Evolutionary conservation across 2,329 filamentous ascomycete species (phyloP).

Genomic region (Aspergillus japonicus): DNA sequence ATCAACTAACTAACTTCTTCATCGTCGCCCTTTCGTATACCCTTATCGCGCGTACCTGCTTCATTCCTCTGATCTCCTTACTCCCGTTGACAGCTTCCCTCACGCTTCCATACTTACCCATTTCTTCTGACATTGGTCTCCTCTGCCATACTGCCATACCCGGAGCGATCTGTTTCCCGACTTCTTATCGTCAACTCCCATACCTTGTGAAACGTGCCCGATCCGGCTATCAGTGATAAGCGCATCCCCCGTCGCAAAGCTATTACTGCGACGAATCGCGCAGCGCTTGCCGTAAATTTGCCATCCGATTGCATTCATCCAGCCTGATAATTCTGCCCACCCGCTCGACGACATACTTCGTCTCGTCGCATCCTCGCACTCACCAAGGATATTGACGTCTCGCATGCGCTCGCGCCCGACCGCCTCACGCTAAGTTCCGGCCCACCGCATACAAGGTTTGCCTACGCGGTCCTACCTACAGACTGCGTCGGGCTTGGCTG

Average conservation of each 20-base stretch:
- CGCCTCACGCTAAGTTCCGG: conserved; percentile 11
- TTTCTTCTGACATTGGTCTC: conserved; percentile 2
- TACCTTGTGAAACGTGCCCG: conserved; percentile 15
- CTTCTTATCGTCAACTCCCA: conserved; percentile 3
- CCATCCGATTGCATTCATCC: neutral
- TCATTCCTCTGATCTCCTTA: conserved; percentile 20
- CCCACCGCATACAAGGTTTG: conserved; percentile 10
- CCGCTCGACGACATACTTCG: neutral
- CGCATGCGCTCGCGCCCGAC: conserved; percentile 27
- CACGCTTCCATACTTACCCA: conserved; percentile 4
- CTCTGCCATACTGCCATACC: neutral
- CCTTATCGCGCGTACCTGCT: neutral
- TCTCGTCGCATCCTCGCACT: neutral
- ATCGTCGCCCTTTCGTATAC: conserved; percentile 4
- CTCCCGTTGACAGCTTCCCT: conserved; percentile 12
- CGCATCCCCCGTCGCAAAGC: neutral
- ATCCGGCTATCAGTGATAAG: conserved; percentile 31
- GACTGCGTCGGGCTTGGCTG: conserved; percentile 21
- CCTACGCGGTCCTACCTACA: conserved; percentile 18
- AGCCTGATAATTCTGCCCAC: neutral
- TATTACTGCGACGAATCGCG: neutral
- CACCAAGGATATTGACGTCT: neutral
- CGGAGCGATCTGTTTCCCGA: conserved; percentile 4
- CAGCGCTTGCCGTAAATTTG: neutral
- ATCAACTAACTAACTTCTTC: neutral